Percentiles rank a stretch among this genome's conserved stretches.
Conservation (phyloP, 345 rosid genomes). For the Citrus sp. region DNA sequence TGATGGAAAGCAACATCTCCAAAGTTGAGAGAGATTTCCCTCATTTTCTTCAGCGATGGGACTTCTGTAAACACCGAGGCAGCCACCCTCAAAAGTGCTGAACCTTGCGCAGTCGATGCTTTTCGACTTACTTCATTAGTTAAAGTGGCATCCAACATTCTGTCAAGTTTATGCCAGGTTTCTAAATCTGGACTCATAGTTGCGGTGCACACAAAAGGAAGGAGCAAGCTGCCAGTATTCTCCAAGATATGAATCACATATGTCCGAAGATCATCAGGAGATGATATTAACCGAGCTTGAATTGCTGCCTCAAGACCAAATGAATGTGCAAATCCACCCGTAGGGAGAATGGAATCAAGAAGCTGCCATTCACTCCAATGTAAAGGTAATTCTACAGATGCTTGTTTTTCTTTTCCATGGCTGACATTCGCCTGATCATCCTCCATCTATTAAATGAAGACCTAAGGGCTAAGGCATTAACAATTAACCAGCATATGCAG, state of each 20-base stretch:
- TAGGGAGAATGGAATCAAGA: slow-evolving; percentile 85
- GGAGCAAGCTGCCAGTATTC: slow-evolving; percentile 71
- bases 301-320: slow-evolving; percentile 84
- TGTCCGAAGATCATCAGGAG: slow-evolving; percentile 46
- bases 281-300: slow-evolving; percentile 51
- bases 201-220: slow-evolving; percentile 71
- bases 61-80: slow-evolving; percentile 62
- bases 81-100: slow-evolving; percentile 73
- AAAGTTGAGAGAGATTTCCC: slow-evolving; percentile 39
- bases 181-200: slow-evolving; percentile 40
- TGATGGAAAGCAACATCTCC: slow-evolving; percentile 54
- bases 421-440: slow-evolving; percentile 3
- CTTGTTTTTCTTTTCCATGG: not conserved
- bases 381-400: slow-evolving; percentile 6
- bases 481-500: not conserved
- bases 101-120: slow-evolving; percentile 77
- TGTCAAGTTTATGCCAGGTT: slow-evolving; percentile 52
- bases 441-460: not conserved
- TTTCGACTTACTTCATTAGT: slow-evolving; percentile 70
- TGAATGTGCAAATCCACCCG: slow-evolving; percentile 90
- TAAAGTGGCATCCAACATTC: slow-evolving; percentile 55
- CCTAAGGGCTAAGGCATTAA: not conserved
- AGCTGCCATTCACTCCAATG: slow-evolving; percentile 97
- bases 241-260: slow-evolving; percentile 50
- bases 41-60: slow-evolving; percentile 48